Conservation (phyloP, 2,329 filamentous ascomycete species). For the Epichloe bromicola region DNA sequence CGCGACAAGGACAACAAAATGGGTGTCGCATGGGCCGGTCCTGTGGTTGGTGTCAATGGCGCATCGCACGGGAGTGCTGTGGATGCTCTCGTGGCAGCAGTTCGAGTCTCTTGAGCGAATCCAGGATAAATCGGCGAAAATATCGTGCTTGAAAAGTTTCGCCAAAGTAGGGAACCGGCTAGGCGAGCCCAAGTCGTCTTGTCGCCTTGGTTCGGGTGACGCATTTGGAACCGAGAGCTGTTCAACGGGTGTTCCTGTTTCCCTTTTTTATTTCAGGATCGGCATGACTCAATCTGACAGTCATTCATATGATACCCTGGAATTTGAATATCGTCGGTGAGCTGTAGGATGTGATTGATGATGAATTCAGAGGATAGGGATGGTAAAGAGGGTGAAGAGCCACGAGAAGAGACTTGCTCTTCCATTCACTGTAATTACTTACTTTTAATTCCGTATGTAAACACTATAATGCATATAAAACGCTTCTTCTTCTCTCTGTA, state of each 20-base stretch:
- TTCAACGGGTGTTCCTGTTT: no score
- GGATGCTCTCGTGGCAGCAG: slow-evolving; percentile 53
- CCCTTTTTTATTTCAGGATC: no score
- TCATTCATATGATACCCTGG: neutral
- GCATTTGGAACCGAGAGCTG: no score
- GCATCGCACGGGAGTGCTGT: slow-evolving; percentile 52
- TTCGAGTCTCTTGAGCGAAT: slow-evolving; percentile 22
- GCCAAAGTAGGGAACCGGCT: no score
- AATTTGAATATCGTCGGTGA: neutral
- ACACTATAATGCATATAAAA: neutral
- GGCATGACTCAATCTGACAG: neutral
- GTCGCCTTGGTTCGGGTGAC: no score
- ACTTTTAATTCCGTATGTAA: neutral
- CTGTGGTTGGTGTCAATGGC: slow-evolving; percentile 37
- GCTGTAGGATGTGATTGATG: neutral
- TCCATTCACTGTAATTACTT: neutral
- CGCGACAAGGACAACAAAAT: slow-evolving; percentile 37
- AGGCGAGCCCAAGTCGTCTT: no score
- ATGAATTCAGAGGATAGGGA: neutral
- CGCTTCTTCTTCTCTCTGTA: neutral
- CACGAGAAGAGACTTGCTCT: neutral
- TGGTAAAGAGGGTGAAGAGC: neutral
- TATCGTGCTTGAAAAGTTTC: no score
- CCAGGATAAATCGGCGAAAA: neutral
- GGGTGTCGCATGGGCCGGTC: slow-evolving; percentile 53